These are phyloP conservation scores for Lipomyces orientalis DNA, from an alignment of 805 yeast species.

Conservation along the genomic window DNA sequence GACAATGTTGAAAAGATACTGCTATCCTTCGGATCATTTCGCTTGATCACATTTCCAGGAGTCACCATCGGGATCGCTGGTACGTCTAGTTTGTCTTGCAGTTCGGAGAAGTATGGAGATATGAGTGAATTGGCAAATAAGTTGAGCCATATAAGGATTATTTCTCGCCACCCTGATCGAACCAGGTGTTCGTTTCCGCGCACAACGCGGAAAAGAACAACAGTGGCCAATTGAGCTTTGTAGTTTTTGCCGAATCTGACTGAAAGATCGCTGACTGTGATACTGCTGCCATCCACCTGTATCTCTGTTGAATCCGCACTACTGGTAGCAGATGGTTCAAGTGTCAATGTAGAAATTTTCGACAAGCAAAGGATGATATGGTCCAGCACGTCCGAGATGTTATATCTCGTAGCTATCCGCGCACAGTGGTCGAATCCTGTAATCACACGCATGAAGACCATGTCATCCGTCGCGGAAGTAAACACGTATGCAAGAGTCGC, in stretches of 20 bases:
- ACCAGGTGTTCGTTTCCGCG: constrained; percentile 61
- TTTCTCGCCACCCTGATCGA: constrained; percentile 61
- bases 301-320: constrained; percentile 42
- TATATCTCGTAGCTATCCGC: constrained; percentile 70
- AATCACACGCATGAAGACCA: constrained; percentile 83
- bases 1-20: constrained; percentile 91
- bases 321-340: constrained; percentile 43
- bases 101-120: constrained; percentile 52
- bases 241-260: constrained; percentile 87
- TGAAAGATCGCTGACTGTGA: constrained; percentile 81
- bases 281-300: constrained; percentile 57
- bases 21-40: constrained; percentile 67
- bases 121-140: constrained; percentile 76
- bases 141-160: constrained; percentile 64
- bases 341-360: constrained; percentile 68
- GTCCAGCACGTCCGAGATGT: constrained; percentile 63
- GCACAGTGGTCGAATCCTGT: constrained; percentile 88
- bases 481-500: constrained; percentile 78
- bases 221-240: constrained; percentile 88
- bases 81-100: constrained; percentile 63
- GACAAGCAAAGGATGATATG: constrained; percentile 69
- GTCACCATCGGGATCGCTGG: constrained; percentile 63
- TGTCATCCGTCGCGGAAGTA: constrained; percentile 88
- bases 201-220: constrained; percentile 79
- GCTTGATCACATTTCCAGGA: constrained; percentile 68